Conservation (phyloP, 345 rosid genomes). For the Dipteronia dyeriana region DNA sequence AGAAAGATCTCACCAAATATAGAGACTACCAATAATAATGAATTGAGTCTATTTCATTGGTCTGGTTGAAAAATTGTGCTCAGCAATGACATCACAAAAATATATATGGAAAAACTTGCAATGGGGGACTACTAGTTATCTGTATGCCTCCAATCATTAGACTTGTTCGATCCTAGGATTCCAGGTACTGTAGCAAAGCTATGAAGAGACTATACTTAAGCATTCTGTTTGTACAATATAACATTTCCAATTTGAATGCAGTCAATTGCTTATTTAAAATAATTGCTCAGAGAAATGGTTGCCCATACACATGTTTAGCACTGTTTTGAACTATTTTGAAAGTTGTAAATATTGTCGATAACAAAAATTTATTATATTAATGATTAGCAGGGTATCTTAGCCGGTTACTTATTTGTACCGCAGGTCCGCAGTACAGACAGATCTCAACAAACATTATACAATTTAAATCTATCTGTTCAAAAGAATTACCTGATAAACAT, state of each 20-base stretch:
- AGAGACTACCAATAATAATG: not conserved
- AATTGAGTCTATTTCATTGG: not conserved
- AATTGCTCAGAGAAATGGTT: not conserved
- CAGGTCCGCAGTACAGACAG: not conserved
- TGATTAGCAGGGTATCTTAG: not conserved
- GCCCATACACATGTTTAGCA: not conserved
- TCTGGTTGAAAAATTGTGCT: not conserved
- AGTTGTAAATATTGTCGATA: not conserved
- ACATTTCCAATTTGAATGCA: not conserved
- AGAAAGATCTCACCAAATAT: not conserved
- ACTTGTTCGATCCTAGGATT: not conserved
- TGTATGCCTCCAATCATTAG: not conserved
- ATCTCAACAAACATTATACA: not conserved
- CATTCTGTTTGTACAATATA: not conserved
- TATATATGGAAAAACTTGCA: not conserved
- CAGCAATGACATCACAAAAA: not conserved
- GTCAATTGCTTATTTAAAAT: not conserved
- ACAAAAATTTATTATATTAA: not conserved
- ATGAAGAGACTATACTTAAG: not conserved
- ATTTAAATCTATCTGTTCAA: slow-evolving; percentile 8
- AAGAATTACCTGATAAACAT: slow-evolving; percentile 55
- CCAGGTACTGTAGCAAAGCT: not conserved
- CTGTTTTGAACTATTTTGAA: not conserved
- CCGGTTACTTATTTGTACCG: not conserved
- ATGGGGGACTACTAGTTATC: not conserved